Conservation (phyloP, 805 yeast genomes). For the Torulaspora delbrueckii region DNA sequence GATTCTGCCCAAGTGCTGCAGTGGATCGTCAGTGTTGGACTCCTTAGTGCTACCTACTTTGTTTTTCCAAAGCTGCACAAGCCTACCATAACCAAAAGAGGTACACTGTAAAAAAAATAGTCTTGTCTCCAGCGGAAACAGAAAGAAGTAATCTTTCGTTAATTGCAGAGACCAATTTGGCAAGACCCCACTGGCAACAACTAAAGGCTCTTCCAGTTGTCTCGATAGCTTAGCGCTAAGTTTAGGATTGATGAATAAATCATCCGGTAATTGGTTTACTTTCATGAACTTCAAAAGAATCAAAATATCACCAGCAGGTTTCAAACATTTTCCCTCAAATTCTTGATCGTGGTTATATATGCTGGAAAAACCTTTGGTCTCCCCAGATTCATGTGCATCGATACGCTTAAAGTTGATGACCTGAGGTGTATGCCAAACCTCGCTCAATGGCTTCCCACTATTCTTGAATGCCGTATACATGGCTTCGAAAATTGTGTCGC, state of each 20-base stretch:
- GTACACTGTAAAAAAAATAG: slow-evolving; percentile 76
- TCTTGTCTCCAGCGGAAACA: slow-evolving; percentile 80
- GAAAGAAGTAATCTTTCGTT: slow-evolving; percentile 70
- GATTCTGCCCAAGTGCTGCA: slow-evolving; percentile 61
- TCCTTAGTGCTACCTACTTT: slow-evolving; percentile 40
- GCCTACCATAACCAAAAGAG: slow-evolving; percentile 83
- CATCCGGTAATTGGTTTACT: slow-evolving; percentile 35
- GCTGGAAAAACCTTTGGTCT: slow-evolving; percentile 8
- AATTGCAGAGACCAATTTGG: slow-evolving; percentile 80
- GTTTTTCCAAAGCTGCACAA: slow-evolving; percentile 71
- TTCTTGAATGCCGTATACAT: slow-evolving; percentile 46
- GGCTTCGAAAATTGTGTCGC: slow-evolving; percentile 74
- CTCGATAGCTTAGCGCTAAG: slow-evolving; percentile 79
- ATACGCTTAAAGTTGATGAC: slow-evolving; percentile 45
- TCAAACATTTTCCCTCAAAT: slow-evolving; percentile 5
- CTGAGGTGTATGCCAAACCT: slow-evolving; percentile 57
- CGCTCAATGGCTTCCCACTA: slow-evolving; percentile 40
- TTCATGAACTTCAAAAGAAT: slow-evolving; percentile 46
- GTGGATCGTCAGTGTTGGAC: slow-evolving; percentile 24
- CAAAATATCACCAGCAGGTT: slow-evolving; percentile 37
- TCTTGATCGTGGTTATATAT: slow-evolving; percentile 7
- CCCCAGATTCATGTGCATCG: slow-evolving; percentile 21
- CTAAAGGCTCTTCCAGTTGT: slow-evolving; percentile 83
- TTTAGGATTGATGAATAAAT: slow-evolving; percentile 67
- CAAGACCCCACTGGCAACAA: slow-evolving; percentile 78